Evolutionary conservation across 2,329 filamentous ascomycete species (phyloP), one percentile per base, ranked within the genome.

Genomic region (Malbranchea zuffiana): DNA sequence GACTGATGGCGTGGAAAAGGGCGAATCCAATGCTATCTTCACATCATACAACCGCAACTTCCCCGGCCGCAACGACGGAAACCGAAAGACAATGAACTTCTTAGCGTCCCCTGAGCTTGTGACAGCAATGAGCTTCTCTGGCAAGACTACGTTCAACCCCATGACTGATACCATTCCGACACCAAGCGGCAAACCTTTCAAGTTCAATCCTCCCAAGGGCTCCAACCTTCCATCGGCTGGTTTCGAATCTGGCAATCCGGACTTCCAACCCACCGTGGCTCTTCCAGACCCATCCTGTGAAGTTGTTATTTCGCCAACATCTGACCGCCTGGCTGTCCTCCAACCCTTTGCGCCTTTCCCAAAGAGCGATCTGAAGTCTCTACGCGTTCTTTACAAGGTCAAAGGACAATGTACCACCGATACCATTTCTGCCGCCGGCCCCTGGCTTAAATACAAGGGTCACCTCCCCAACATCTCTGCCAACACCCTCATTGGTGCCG

Each of bases 21-120:
- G 86, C 44, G 83, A 87, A 41, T 69, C 75, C 37, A 98, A 98
- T 56, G 90, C 90, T 44, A 96, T 98, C 52, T 75, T 98, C 53
- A 88, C 86, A 6, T 95, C 87, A 1, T 98, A 95, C 69, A 98
- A 98, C 72, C 83, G 90, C 43, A 98, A 98, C 66, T 98, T 98
- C 70, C 83, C 83, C 34, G 88, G 85, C 43, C 82, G 90, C 47
- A 98, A 98, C 59, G 90, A 98, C 55, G 90, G 90, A 44, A 98
- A 98, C 67, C 79, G 83, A 15, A 79, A 81, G 27, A 98, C 90
- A 6, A 95, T 96, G 87, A 98, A 96, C 71, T 98, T 98, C 67
- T 74, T 98, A 35, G 88, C 90, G 6, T 95, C 87, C 0, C 90
- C 90, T 5, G 90, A 98, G 62, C 76, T 98, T 40, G 90, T 98